Base-by-base conservation (phyloP, 148 eudicot genomes). In the Agrostemma githago region DNA sequence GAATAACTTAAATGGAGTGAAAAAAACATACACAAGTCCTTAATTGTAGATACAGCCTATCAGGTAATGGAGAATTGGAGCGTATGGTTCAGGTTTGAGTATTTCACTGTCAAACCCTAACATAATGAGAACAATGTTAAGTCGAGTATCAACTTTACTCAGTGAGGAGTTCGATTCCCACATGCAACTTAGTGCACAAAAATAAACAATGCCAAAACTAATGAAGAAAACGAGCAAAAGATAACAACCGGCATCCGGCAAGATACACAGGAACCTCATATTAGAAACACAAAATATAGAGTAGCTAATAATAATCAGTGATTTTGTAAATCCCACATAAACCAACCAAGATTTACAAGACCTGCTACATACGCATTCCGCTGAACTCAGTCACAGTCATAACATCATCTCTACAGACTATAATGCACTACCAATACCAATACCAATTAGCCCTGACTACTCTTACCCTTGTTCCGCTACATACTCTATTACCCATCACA, bases 291-390 rank as follows among this genome's bases (percentile, higher is more conserved):
- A 43, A 43, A 43, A 43, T 7, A 43, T 43, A 7, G 61, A n/a
- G n/a, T n/a, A n/a, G n/a, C n/a, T n/a, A n/a, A 4, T 15, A 26
- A 26, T 26, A 26, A 26, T 26, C 34, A 26, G 34, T 26, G 34
- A 26, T 26, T 26, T 26, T 1, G 34, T 26, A 26, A 26, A 26
- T 26, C 34, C 20, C 20, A 19, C 17, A 58, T 58, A 58, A 15
- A 3, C 3, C 19, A 5, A 16, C 61, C 61, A 43, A 4, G 17
- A 17, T 7, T 7, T 19, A 66, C 59, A 15, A 9, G 8, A 68
- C 46, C 42, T 43, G 34, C 56, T 78, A 66, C 48, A 72, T 78
- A 66, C 48, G 66, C 40, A 58, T 71, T 48, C 65, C n/a, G 51
- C 79, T 38, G 6, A 20, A 14, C 72, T 54, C 56, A n/a, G n/a